phyloP scores from a whole-genome alignment of 1,284 basidiomycete species.

The Ceratobasidium sp. region DNA sequence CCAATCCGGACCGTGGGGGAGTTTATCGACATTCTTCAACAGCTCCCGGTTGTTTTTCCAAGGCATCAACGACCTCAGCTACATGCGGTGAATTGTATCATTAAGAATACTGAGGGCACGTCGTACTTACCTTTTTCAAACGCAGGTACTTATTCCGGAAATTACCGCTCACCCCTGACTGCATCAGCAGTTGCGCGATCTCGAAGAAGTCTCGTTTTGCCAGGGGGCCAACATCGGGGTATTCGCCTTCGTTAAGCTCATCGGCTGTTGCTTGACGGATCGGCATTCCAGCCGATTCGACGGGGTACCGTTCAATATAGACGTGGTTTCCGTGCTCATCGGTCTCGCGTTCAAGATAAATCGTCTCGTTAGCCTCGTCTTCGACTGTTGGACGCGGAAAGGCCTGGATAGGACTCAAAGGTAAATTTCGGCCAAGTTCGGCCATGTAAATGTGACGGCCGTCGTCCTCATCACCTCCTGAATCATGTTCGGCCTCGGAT shows the following conservation, averaged over 20 bases:
- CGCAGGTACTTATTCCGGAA: not conserved
- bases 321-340: not conserved
- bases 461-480: too few species aligned
- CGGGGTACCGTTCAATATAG: not conserved
- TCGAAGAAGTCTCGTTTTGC: slow-evolving; percentile 6
- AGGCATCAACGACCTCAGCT: not conserved
- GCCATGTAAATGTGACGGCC: too few species aligned
- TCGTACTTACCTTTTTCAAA: slow-evolving; percentile 1
- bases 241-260: not conserved
- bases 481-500: too few species aligned
- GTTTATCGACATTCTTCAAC: slow-evolving; percentile 13
- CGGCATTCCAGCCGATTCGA: not conserved
- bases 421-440: too few species aligned
- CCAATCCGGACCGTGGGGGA: slow-evolving; percentile 10
- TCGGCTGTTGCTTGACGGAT: slow-evolving; percentile 1
- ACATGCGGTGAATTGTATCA: too few species aligned
- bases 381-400: not conserved
- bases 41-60: slow-evolving; percentile 1
- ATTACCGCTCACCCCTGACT: not conserved
- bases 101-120: too few species aligned
- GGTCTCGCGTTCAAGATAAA: not conserved
- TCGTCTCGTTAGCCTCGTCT: too few species aligned
- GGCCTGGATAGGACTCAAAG: too few species aligned
- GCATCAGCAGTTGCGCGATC: slow-evolving; percentile 3
- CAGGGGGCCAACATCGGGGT: slow-evolving; percentile 3